These are phyloP conservation scores for Byssochlamys sp. DNA, from an alignment of 2,329 filamentous ascomycete genomes.

Conservation along the genomic window DNA sequence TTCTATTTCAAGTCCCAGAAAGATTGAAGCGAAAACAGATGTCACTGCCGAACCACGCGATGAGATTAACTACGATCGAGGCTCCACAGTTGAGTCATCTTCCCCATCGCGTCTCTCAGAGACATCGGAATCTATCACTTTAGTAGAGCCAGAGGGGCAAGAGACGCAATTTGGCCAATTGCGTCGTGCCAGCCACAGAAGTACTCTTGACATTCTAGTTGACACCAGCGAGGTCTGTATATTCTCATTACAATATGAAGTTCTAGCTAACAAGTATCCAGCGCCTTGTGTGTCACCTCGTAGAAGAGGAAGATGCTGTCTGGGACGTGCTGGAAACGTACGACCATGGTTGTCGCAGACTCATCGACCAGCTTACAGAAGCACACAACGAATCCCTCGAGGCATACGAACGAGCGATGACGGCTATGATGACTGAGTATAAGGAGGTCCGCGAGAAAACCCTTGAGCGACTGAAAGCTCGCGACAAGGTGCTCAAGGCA, in stretches of 20 bases:
- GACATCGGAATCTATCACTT: not conserved
- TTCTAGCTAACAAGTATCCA: conserved; percentile 10
- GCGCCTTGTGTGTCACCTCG: conserved; percentile 36
- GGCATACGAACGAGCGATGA: conserved; percentile 19
- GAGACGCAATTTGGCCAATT: conserved; percentile 1
- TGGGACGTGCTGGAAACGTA: conserved; percentile 37
- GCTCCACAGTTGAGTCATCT: not conserved
- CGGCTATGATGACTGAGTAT: conserved; percentile 19
- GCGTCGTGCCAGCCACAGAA: conserved; percentile 5
- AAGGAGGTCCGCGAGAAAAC: conserved; percentile 20
- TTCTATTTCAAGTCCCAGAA: not conserved
- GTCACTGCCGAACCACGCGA: not conserved
- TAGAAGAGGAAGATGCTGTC: conserved; percentile 38
- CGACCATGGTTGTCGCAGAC: conserved; percentile 31
- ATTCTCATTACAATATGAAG: not conserved
- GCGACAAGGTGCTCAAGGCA: conserved; percentile 9
- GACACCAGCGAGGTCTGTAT: conserved; percentile 23
- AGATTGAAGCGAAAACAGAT: not conserved
- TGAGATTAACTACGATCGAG: not conserved
- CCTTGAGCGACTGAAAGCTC: conserved; percentile 18
- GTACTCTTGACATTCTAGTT: conserved; percentile 15
- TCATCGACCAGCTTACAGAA: conserved; percentile 35
- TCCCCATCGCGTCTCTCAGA: not conserved
- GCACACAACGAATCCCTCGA: conserved; percentile 31
- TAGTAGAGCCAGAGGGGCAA: conserved; percentile 1